Evolutionary conservation across 176 grass and related monocot species (phyloP).

Genomic region (Avena atlantica): DNA sequence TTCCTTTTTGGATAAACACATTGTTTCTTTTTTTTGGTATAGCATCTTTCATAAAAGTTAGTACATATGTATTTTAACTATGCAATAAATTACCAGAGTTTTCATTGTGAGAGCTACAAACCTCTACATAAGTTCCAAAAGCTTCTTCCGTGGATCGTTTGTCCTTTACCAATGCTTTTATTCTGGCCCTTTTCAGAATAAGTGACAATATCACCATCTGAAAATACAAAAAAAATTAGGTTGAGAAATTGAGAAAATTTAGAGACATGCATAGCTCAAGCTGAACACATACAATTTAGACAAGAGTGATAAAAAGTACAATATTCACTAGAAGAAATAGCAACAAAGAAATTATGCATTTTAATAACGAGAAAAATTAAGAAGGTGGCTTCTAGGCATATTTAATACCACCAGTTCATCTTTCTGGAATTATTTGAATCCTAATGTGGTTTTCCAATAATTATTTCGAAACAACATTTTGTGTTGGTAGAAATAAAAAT

Average conservation of each 20-base stretch:
- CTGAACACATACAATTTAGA: conserved; percentile 2
- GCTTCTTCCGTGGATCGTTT: conserved; percentile 78
- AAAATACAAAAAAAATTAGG: conserved; percentile 24
- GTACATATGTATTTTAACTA: conserved; percentile 9
- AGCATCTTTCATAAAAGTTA: neutral
- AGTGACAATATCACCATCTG: conserved; percentile 89
- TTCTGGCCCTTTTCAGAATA: conserved; percentile 88
- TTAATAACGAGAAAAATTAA: neutral
- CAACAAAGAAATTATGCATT: neutral
- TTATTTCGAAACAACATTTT: neutral
- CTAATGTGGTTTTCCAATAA: neutral
- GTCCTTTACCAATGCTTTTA: conserved; percentile 93
- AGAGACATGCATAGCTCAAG: neutral
- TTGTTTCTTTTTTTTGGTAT: neutral
- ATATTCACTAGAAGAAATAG: conserved; percentile 10
- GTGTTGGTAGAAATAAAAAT: neutral
- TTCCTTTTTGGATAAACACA: neutral
- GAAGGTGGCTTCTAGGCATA: neutral
- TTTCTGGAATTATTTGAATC: neutral
- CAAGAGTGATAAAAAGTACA: neutral
- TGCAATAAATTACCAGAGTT: conserved; percentile 11
- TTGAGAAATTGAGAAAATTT: neutral
- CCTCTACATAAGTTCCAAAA: conserved; percentile 95
- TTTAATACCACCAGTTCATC: neutral
- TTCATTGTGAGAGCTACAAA: neutral